These are phyloP conservation scores for Paecilomyces niveus DNA, from an alignment of 2,329 filamentous ascomycete genomes.

Conservation along the genomic window DNA sequence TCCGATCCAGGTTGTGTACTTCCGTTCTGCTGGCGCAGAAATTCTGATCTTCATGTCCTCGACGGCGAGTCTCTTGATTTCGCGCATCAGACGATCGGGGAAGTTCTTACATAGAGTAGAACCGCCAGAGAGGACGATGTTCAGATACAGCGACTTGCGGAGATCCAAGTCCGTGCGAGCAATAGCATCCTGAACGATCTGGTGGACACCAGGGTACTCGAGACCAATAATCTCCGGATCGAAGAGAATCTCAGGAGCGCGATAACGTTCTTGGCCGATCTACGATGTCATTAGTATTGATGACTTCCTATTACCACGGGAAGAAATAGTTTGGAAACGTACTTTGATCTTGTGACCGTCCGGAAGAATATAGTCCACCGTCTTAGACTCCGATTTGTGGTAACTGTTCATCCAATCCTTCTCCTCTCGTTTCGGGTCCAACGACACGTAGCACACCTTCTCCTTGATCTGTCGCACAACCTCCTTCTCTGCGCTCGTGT, in stretches of 20 bases:
- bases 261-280: conserved; percentile 89
- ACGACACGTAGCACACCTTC: conserved; percentile 74
- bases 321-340: conserved; percentile 9
- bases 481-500: conserved; percentile 98
- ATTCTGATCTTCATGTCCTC: conserved; percentile 99
- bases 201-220: conserved; percentile 94
- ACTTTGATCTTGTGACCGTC: conserved; percentile 93
- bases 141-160: conserved; percentile 86
- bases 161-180: conserved; percentile 92
- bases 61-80: conserved; percentile 87
- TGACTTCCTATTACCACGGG: not conserved
- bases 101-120: conserved; percentile 97
- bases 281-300: conserved; percentile 29
- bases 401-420: conserved; percentile 78
- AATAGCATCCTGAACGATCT: conserved; percentile 96
- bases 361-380: conserved; percentile 79
- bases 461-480: conserved; percentile 98
- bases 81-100: conserved; percentile 81
- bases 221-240: conserved; percentile 95
- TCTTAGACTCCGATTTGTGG: conserved; percentile 69
- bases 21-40: conserved; percentile 91
- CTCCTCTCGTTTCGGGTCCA: conserved; percentile 88
- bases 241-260: conserved; percentile 94
- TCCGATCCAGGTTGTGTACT: conserved; percentile 99
- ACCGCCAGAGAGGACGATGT: conserved; percentile 93